These are phyloP conservation scores for Penicillium herquei DNA, from an alignment of 495 filamentous ascomycete genomes.

Conservation along the genomic window DNA sequence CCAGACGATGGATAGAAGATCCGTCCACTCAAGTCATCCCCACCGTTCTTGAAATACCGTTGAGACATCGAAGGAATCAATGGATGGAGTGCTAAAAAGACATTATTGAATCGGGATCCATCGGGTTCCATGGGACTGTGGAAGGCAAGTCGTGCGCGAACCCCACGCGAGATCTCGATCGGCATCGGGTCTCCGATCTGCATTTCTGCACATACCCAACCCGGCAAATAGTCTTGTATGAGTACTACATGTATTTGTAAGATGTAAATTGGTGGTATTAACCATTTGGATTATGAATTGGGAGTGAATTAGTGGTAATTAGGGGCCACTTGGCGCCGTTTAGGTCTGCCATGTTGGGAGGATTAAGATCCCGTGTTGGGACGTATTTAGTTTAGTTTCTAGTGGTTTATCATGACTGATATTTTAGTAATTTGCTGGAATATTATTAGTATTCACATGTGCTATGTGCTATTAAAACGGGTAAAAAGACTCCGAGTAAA, in stretches of 20 bases:
- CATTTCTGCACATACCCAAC: slow-evolving; percentile 6
- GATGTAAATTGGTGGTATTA: too few species aligned
- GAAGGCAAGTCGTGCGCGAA: slow-evolving; percentile 12
- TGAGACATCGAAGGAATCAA: too few species aligned
- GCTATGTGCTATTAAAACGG: too few species aligned
- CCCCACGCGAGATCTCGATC: slow-evolving; percentile 19
- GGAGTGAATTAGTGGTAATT: not conserved
- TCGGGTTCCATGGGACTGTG: not conserved
- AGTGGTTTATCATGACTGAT: not conserved
- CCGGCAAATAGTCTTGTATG: slow-evolving; percentile 5
- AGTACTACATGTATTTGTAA: not conserved
- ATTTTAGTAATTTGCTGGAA: not conserved
- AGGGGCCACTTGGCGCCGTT: not conserved
- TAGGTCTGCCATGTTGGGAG: not conserved
- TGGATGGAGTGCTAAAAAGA: too few species aligned
- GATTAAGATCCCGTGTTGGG: not conserved
- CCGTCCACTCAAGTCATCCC: not conserved
- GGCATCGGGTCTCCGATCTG: slow-evolving; percentile 11
- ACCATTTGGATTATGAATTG: too few species aligned
- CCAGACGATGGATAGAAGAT: slow-evolving; percentile 6
- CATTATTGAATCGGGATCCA: slow-evolving; percentile 1
- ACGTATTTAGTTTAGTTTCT: not conserved
- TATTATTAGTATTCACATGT: too few species aligned
- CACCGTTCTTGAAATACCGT: not conserved
- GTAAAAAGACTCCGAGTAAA: too few species aligned